phyloP scores from a whole-genome alignment of 2,329 filamentous ascomycete species.

The Colletotrichum incanum region DNA sequence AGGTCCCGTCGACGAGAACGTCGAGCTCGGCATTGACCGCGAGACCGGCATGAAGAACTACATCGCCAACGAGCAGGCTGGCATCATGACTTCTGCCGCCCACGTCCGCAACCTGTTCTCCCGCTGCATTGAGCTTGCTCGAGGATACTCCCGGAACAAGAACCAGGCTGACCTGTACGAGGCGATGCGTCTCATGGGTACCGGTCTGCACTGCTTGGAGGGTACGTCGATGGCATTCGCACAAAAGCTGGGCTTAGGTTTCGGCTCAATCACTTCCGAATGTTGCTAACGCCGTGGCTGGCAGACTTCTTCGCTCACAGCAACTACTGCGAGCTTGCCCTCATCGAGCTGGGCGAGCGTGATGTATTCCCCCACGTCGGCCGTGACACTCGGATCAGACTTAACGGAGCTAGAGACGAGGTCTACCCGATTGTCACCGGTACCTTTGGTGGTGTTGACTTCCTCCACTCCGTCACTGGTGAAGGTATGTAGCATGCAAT shows the following conservation, averaged over 20 bases:
- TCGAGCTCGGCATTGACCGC: constrained; percentile 85
- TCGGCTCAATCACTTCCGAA: neutral
- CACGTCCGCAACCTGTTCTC: constrained; percentile 83
- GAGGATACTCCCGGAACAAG: constrained; percentile 76
- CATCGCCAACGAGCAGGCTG: constrained; percentile 86
- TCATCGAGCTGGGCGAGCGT: constrained; percentile 87
- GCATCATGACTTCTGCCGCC: constrained; percentile 86
- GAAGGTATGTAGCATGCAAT: constrained; percentile 62
- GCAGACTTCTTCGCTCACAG: constrained; percentile 91
- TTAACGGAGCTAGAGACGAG: constrained; percentile 74
- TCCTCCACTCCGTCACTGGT: constrained; percentile 87
- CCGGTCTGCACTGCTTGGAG: constrained; percentile 90
- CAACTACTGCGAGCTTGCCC: constrained; percentile 90
- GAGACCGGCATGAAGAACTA: constrained; percentile 91
- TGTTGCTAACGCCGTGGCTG: constrained; percentile 19
- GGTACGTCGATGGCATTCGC: constrained; percentile 57
- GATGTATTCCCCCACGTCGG: constrained; percentile 92
- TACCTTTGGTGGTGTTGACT: constrained; percentile 95
- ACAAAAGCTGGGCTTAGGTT: neutral
- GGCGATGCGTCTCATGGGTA: constrained; percentile 88
- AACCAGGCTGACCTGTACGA: constrained; percentile 88
- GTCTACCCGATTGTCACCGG: constrained; percentile 91
- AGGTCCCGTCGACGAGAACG: constrained; percentile 83
- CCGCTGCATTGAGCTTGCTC: constrained; percentile 84
- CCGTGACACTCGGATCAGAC: constrained; percentile 76